A percentile compares a stretch with the other conserved stretches of the same genome.
Evolutionary conservation across 345 rosid species (phyloP).

Genomic region (Carallia brachiata): DNA sequence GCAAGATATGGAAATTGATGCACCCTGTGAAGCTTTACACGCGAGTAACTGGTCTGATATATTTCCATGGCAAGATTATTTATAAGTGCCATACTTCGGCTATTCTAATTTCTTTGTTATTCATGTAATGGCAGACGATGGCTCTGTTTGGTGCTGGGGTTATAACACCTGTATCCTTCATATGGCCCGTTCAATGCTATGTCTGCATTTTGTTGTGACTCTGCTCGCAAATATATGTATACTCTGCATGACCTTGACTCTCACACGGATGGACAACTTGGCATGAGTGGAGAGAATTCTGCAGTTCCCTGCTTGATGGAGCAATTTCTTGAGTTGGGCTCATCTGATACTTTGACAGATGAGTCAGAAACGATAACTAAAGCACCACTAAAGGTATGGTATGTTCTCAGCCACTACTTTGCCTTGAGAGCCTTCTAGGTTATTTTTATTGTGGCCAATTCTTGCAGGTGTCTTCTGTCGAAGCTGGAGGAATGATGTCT

Average conservation of each 20-base stretch:
- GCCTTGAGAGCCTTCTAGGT: neutral
- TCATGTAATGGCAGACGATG: constrained; percentile 66
- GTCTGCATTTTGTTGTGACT: neutral
- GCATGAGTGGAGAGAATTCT: constrained; percentile 53
- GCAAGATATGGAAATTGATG: no score
- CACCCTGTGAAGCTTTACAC: no score
- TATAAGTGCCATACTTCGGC: no score
- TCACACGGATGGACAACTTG: constrained; percentile 84
- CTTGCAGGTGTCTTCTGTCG: constrained; percentile 56
- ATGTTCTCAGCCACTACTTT: neutral
- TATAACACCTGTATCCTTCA: constrained; percentile 84
- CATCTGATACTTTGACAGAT: constrained; percentile 28
- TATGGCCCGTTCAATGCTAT: neutral
- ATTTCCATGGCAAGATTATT: no score
- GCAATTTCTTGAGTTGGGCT: constrained; percentile 36
- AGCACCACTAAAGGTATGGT: constrained; percentile 50
- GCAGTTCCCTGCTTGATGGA: constrained; percentile 51
- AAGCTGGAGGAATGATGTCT: constrained; percentile 91
- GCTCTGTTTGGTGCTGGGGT: constrained; percentile 96
- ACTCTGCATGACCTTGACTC: constrained; percentile 53
- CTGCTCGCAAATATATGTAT: constrained; percentile 13
- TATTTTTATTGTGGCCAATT: constrained; percentile 5
- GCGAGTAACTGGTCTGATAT: no score
- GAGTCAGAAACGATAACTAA: constrained; percentile 30
- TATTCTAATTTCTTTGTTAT: constrained; percentile 4